Base-by-base conservation (phyloP, 805 yeast genomes). In the Candida parachauliodes region DNA sequence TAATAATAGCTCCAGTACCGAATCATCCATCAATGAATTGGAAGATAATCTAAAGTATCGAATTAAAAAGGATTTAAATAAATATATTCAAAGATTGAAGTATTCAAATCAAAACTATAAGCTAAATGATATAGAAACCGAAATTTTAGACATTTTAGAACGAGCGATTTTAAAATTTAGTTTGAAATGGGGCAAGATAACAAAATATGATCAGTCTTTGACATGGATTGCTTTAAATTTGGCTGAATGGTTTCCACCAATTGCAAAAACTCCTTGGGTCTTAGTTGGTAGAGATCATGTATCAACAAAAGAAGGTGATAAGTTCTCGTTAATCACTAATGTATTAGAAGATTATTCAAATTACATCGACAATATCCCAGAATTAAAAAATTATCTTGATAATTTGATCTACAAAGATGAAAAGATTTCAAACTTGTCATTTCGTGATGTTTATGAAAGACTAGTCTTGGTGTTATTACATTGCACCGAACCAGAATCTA, bases 211-310 rank as follows among this genome's bases (percentile, higher is more conserved):
- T 57, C 72, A 82, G 30, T 89, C 94, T 0, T 68, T 88, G 50
- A 73, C 91, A 2, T 88, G 96, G 96, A 76, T 86, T 14, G 96
- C 96, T 0, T 61, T 87, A 22, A 88, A 88, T 8, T 62, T 89
- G 31, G 91, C 95, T 0, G 95, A 88, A 57, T 88, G 95, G 95
- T 73, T 79, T 22, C 89, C 94, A 5, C 87, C 85, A 1, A 59
- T 77, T 26, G 65, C 66, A 11, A 65, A 68, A 33, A 72, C 78
- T 9, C 66, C 70, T 12, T 74, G 72, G 65, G 81, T 78, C 2
- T 54, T 78, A 29, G 67, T 76, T 40, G 83, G 82, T 4, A 62
- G 78, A 41, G 80, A 76, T 48, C 51, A 53, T 38, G 49, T 54
- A n/a, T 41, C 52, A 5, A 6, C 23, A 20, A 26, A 9, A 14